phyloP scores from a whole-genome alignment of 1,284 basidiomycete genomes.

The Macrocystidia cucumis region DNA sequence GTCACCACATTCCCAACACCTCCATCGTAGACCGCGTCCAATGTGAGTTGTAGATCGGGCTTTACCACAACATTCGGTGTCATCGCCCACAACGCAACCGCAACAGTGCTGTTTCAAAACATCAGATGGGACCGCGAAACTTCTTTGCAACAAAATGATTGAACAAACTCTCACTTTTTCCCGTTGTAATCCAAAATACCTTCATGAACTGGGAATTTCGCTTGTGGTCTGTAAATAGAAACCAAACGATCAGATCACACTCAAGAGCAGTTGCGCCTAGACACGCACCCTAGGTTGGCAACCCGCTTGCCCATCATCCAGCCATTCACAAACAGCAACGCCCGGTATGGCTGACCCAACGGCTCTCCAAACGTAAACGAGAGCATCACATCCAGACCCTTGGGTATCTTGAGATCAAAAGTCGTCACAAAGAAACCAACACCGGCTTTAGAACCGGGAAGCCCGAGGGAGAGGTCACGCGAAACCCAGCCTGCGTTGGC shows the following conservation, averaged over 20 bases:
- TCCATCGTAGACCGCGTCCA: slow-evolving; percentile 56
- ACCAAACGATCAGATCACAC: slow-evolving; percentile 1
- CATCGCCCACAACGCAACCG: slow-evolving; percentile 66
- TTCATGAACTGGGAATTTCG: slow-evolving; percentile 71
- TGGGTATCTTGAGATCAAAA: slow-evolving; percentile 52
- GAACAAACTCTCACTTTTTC: slow-evolving; percentile 45
- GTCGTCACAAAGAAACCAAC: slow-evolving; percentile 76
- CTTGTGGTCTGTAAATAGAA: slow-evolving; percentile 58
- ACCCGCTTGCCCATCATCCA: slow-evolving; percentile 81
- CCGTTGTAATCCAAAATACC: slow-evolving; percentile 70
- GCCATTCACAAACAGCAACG: slow-evolving; percentile 73
- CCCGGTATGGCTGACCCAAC: slow-evolving; percentile 56
- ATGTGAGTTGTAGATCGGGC: slow-evolving; percentile 44
- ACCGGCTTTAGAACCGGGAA: slow-evolving; percentile 49
- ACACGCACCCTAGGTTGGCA: slow-evolving; percentile 56
- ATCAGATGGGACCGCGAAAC: slow-evolving; percentile 4
- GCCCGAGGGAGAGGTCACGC: slow-evolving; percentile 45
- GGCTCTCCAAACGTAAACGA: slow-evolving; percentile 62
- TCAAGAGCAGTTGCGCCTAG: neutral
- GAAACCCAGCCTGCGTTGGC: slow-evolving; percentile 50
- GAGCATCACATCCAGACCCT: slow-evolving; percentile 53
- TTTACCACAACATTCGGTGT: slow-evolving; percentile 34
- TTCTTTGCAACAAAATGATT: neutral
- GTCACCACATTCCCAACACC: slow-evolving; percentile 48
- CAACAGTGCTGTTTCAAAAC: slow-evolving; percentile 50